These are phyloP conservation scores for Rhodotorula sp. DNA, from an alignment of 1,284 basidiomycete species.

Conservation along the genomic window DNA sequence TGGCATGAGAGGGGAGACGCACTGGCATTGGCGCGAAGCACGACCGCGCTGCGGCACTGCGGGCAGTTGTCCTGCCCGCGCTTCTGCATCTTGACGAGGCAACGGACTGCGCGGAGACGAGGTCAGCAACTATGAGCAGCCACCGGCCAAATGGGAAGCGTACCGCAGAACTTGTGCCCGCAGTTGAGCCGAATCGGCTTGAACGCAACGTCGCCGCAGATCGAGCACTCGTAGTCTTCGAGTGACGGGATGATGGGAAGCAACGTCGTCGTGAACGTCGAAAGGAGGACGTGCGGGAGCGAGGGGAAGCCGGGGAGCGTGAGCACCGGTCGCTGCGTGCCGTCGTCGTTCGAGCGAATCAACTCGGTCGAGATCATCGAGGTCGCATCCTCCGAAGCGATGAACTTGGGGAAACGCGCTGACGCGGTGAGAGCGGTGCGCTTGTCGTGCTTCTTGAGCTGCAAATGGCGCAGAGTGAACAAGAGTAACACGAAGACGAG, in stretches of 20 bases:
- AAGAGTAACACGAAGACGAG: not conserved
- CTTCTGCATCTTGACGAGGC: slow-evolving; percentile 93
- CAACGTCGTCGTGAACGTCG: slow-evolving; percentile 79
- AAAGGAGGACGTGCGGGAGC: slow-evolving; percentile 76
- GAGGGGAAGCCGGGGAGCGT: slow-evolving; percentile 54
- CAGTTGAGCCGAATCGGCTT: slow-evolving; percentile 71
- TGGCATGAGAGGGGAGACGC: slow-evolving; percentile 48
- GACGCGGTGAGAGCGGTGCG: slow-evolving; percentile 65
- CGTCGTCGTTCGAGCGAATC: slow-evolving; percentile 44
- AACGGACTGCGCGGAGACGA: slow-evolving; percentile 53
- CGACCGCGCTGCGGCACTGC: slow-evolving; percentile 75
- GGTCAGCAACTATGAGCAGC: not conserved
- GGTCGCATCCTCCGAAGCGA: slow-evolving; percentile 18
- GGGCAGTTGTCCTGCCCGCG: slow-evolving; percentile 77
- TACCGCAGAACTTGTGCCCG: slow-evolving; percentile 86
- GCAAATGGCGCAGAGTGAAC: not conserved
- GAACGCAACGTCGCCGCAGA: slow-evolving; percentile 53
- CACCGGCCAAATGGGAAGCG: slow-evolving; percentile 46
- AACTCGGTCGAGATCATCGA: slow-evolving; percentile 47
- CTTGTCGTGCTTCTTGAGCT: slow-evolving; percentile 90
- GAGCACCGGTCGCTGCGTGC: slow-evolving; percentile 41
- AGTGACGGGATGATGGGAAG: slow-evolving; percentile 80
- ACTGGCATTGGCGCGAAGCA: slow-evolving; percentile 73
- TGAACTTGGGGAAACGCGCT: slow-evolving; percentile 53
- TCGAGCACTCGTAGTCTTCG: slow-evolving; percentile 63